A percentile compares a stretch with the other conserved stretches of the same genome.
phyloP scores from a whole-genome alignment of 1,284 basidiomycete species.

The Somion occarium region DNA sequence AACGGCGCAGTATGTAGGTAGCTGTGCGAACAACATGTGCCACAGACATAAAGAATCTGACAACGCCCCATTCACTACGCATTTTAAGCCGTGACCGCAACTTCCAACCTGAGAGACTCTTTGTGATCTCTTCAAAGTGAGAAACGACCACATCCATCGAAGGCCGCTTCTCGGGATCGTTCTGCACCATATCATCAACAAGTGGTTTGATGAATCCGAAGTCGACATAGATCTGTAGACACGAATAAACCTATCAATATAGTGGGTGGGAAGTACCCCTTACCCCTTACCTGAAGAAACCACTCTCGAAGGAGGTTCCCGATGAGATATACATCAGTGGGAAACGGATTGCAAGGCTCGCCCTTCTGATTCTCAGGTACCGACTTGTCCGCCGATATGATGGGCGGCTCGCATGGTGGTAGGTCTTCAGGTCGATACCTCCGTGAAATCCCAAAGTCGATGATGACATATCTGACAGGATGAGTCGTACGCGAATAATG shows the following conservation, averaged over 20 bases:
- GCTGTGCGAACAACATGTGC: too few species aligned
- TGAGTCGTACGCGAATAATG: slow-evolving; percentile 24
- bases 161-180: slow-evolving; percentile 8
- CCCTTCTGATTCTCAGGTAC: slow-evolving; percentile 21
- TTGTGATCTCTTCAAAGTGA: slow-evolving; percentile 6
- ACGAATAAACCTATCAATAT: background rate
- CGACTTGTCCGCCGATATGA: slow-evolving; percentile 18
- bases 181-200: slow-evolving; percentile 8
- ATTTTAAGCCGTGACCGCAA: slow-evolving; percentile 10
- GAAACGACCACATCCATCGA: slow-evolving; percentile 11
- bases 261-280: background rate
- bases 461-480: slow-evolving; percentile 28
- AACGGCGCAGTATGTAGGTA: too few species aligned
- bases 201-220: slow-evolving; percentile 17
- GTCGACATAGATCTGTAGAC: slow-evolving; percentile 5
- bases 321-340: slow-evolving; percentile 25
- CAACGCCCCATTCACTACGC: background rate
- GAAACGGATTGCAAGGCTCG: slow-evolving; percentile 21
- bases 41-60: too few species aligned
- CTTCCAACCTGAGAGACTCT: background rate
- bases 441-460: slow-evolving; percentile 35
- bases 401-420: slow-evolving; percentile 10
- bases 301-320: slow-evolving; percentile 27
- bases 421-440: slow-evolving; percentile 12
- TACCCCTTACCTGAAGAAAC: slow-evolving; percentile 16